Evolutionary conservation across 371 early-diverging fungal genomes (phyloP).

Genomic region (Synchytrium microbalum): DNA sequence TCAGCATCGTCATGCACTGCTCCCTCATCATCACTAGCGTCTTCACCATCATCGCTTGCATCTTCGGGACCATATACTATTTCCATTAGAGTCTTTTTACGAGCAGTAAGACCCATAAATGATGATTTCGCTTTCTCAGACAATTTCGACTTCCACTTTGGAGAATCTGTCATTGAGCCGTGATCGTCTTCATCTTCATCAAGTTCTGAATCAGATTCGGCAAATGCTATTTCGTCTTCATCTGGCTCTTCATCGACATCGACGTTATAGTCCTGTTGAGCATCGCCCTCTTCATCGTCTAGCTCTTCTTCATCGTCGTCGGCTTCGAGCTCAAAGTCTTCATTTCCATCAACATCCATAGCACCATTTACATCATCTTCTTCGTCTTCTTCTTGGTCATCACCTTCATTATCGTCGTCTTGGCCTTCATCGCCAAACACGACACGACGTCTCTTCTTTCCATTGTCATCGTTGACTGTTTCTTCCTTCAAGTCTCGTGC

Average conservation of each 20-base stretch:
- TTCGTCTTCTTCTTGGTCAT: constrained; percentile 31
- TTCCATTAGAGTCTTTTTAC: constrained; percentile 54
- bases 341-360: constrained; percentile 27
- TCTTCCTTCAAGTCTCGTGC: constrained; percentile 36
- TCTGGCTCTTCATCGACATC: constrained; percentile 34
- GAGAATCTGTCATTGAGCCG: constrained; percentile 18
- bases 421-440: constrained; percentile 21
- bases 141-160: constrained; percentile 69
- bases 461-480: constrained; percentile 20
- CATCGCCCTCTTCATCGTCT: constrained; percentile 20
- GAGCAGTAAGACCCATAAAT: constrained; percentile 51
- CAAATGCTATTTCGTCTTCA: constrained; percentile 51
- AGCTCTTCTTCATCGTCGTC: constrained; percentile 22
- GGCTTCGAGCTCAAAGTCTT: constrained; percentile 31
- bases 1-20: constrained; percentile 36
- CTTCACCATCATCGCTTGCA: constrained; percentile 21
- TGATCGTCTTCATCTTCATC: constrained; percentile 30
- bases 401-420: constrained; percentile 22
- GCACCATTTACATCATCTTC: constrained; percentile 25
- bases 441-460: constrained; percentile 4
- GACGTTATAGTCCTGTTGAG: constrained; percentile 35
- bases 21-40: constrained; percentile 25
- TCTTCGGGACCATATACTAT: constrained; percentile 58
- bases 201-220: constrained; percentile 63
- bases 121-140: constrained; percentile 57